phyloP scores from a whole-genome alignment of 129 eudicot genomes.

The Flaveria trinervia region DNA sequence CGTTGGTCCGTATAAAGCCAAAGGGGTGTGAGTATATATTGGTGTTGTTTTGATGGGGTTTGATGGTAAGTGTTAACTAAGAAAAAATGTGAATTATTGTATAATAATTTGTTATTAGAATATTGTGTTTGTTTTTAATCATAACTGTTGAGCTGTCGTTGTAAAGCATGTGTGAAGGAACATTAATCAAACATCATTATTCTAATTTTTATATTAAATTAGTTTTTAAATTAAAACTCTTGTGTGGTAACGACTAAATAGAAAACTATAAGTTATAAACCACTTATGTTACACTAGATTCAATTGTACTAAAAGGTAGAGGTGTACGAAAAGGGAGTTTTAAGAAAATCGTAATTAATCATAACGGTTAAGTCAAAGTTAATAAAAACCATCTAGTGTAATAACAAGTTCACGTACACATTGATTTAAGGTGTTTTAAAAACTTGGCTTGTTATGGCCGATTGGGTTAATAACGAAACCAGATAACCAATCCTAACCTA shows the following conservation, averaged over 20 bases:
- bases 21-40: not conserved
- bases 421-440: too few relatives aligned
- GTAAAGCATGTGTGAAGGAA: constrained; percentile 17
- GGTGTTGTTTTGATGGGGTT: not conserved
- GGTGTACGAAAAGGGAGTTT: too few relatives aligned
- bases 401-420: too few relatives aligned
- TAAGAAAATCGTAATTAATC: too few relatives aligned
- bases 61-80: not conserved
- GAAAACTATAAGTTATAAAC: too few relatives aligned
- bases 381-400: too few relatives aligned
- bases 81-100: not conserved
- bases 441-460: too few relatives aligned
- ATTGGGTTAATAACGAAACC: too few relatives aligned
- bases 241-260: not conserved
- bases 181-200: constrained; percentile 4
- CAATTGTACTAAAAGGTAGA: too few relatives aligned
- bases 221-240: not conserved
- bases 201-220: not conserved
- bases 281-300: too few relatives aligned
- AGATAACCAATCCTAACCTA: too few relatives aligned
- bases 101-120: not conserved
- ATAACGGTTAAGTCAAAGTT: too few relatives aligned
- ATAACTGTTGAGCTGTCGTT: constrained; percentile 14
- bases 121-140: constrained; percentile 1
- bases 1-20: not conserved